Evolutionary conservation across 805 yeast genomes (phyloP), one percentile per base, ranked within the genome.

Genomic region (Ogataea degrootiae): DNA sequence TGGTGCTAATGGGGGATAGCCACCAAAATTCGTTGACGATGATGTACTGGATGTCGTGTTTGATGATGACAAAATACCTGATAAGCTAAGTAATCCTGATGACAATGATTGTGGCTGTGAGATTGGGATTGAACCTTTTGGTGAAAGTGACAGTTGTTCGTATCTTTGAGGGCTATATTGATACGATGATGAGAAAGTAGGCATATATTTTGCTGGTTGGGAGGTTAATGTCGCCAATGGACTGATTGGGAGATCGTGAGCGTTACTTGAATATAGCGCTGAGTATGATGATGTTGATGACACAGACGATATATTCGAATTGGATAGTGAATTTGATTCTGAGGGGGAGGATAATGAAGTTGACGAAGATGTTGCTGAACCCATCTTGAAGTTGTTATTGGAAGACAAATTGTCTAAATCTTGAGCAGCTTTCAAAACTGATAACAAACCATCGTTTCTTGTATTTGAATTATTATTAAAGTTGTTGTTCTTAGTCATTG

Each of bases 351-450:
- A 19, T 7, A 33, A 39, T 26, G 38, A n/a, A 9, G 44, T 26
- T 11, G 37, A 41, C 6, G 38, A 34, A 34, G 38, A 34, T 6
- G 22, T 9, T 6, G 39, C 7, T 21, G 44, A 42, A 23, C 15
- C 44, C 15, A 43, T 12, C 15, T 26, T 23, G 16, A 17, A 23
- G 8, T 23, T 19, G 11, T 19, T 16, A 12, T 8, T 26, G 4
- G 37, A 8, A 16, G 21, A 26, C 6, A 16, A 26, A 26, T 45
- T 41, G 42, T 55, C 59, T 33, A 55, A 40, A 38, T 55, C 51
- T 41, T 59, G 58, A 22, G 63, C 63, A 9, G 63, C 63, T 37
- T 50, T 51, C 23, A 59, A 47, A 16, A 59, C 63, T 2, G 63
- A 58, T 15, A 58, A 46, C 6, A 59, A 46, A 6, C 62, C 60